Evolutionary conservation across 2,329 filamentous ascomycete genomes (phyloP).

Genomic region (Diaporthe sp.): DNA sequence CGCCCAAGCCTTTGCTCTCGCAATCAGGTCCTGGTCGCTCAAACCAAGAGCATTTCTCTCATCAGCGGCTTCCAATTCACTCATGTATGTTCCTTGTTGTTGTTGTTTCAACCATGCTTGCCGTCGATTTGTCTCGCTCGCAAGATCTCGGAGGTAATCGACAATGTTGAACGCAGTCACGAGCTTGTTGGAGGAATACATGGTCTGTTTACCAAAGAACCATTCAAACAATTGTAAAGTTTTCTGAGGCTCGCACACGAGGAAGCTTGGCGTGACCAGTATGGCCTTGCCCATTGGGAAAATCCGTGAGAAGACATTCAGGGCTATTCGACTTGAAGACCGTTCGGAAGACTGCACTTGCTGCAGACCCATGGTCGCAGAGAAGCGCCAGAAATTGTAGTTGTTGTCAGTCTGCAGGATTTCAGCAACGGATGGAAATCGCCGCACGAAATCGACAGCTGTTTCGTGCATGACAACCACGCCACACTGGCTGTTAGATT

Average conservation of each 20-base stretch:
- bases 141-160: conserved; percentile 48
- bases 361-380: conserved; percentile 44
- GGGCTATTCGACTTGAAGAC: background rate
- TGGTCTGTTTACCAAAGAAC: conserved; percentile 45
- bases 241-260: conserved; percentile 55
- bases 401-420: conserved; percentile 45
- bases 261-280: conserved; percentile 62
- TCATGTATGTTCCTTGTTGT: conserved; percentile 33
- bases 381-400: conserved; percentile 53
- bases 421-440: conserved; percentile 50
- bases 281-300: conserved; percentile 58
- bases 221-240: conserved; percentile 53
- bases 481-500: conserved; percentile 39
- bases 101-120: conserved; percentile 26
- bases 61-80: conserved; percentile 17
- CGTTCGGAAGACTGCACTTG: conserved; percentile 46
- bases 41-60: conserved; percentile 20
- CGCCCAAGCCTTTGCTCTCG: conserved; percentile 23
- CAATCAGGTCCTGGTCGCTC: conserved; percentile 30
- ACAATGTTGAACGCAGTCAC: conserved; percentile 49
- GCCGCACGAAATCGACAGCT: conserved; percentile 48
- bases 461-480: conserved; percentile 59
- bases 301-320: conserved; percentile 43
- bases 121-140: conserved; percentile 45
- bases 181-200: conserved; percentile 43